phyloP scores from a whole-genome alignment of 192 early-diverging fungal species.

The Backusella australiensis region DNA sequence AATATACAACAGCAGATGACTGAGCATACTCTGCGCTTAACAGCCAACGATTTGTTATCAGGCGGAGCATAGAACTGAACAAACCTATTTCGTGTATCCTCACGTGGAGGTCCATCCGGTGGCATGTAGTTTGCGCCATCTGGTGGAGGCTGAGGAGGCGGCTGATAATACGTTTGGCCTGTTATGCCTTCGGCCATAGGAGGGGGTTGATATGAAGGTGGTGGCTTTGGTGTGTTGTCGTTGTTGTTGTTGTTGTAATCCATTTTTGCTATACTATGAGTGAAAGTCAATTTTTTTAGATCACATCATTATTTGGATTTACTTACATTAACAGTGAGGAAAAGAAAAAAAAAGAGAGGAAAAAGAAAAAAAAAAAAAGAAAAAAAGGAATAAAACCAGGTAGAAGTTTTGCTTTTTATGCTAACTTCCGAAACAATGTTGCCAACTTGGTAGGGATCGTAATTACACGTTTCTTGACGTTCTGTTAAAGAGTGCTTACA shows the following conservation, averaged over 20 bases:
- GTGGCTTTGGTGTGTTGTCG: not conserved
- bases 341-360: not conserved
- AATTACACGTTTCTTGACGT: not conserved
- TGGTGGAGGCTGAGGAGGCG: constrained; percentile 16
- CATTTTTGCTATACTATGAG: not conserved
- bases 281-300: not conserved
- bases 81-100: not conserved
- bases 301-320: not conserved
- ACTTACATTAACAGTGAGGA: not conserved
- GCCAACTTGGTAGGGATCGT: not conserved
- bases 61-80: constrained; percentile 21
- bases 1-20: constrained; percentile 9
- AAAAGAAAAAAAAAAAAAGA: not conserved
- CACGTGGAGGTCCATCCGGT: not conserved
- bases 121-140: not conserved
- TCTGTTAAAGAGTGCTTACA: not conserved
- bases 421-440: not conserved
- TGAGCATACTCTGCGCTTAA: constrained; percentile 14
- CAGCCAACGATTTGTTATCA: constrained; percentile 8
- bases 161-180: constrained; percentile 23
- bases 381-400: not conserved
- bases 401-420: not conserved
- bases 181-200: not conserved
- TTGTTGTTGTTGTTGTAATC: not conserved
- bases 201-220: constrained; percentile 17